Evolutionary conservation across 345 rosid species (phyloP), one percentile per base, ranked within the genome.

Genomic region (Excoecaria agallocha): DNA sequence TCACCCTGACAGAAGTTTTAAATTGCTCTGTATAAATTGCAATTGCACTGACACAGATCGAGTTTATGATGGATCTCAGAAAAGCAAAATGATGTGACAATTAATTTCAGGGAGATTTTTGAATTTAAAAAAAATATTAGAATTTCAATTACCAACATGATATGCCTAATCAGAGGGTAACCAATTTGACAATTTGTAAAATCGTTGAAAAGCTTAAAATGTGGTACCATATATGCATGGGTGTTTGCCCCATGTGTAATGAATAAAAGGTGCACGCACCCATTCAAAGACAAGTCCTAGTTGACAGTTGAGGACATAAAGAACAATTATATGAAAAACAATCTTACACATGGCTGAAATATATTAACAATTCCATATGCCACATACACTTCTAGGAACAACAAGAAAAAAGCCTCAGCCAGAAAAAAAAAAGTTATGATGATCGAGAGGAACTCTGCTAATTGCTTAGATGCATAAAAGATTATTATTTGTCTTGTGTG

Each of bases 1-100:
- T 89, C 93, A 65, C 90, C 87, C 93, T 89, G 76, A 64, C 66
- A 69, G 10, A 30, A 72, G 4, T 62, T 17, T 6, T 38, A 66
- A 12, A 62, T 7, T 62, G 16, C 46, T 66, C 35, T 50, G 24
- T 13, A 24, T 39, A 66, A 17, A 48, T 46, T 46, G 12, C 25
- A 5, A 16, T 24, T 50, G 69, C 41, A 25, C 49, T 39, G 12
- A 35, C 9, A 38, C 8, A 16, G 0, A n/a, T 37, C 22, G 20
- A 22, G 25, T 39, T 39, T 64, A 41, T 19, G 12, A 41, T 19
- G 13, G 3, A 61, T 37, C 66, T 1, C 25, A 64, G 48, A 43
- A 30, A n/a, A 64, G 48, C 48, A 41, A 37, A 63, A 9, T 7
- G 41, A 8, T 8, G n/a, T 43, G 25, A 17, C 25, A 68, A 30